Base-by-base conservation (phyloP, 2,329 filamentous ascomycete species). In the Penicillium nordicum region DNA sequence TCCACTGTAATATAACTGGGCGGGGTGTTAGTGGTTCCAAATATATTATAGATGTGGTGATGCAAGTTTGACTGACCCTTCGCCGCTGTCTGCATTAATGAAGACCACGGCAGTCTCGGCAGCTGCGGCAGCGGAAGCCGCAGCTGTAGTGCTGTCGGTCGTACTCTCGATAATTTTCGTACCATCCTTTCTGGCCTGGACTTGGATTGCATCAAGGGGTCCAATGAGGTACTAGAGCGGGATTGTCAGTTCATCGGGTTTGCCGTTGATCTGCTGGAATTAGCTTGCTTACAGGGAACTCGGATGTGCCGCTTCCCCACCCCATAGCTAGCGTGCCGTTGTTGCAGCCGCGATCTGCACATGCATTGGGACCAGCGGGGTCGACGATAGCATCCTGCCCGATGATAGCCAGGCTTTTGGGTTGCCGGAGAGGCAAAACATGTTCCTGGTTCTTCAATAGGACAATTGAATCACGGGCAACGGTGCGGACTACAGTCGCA, bases 271-370 rank as follows among this genome's bases (percentile, higher is more conserved):
- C 9, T 25, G 1, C 23, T 16, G 7, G 6, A 2, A 27, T 11
- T 34, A n/a, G 9, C 16, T 16, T 18, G 55, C 57, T 32, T 56
- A 68, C 64, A 0, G 88, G 86, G 75, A 88, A 92, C 54, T 89
- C 82, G 5, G 86, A 79, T 0, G 85, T 87, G 46, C 89, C 89
- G 4, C 85, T 88, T 1, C 89, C 89, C 89, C 89, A 92, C 12
- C 83, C 84, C 82, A 90, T 88, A 36, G 82, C 88, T 2, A 90
- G 77, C 0, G 85, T 86, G 5, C 85, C 87, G 54, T 82, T 82
- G 66, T 88, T 84, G 70, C 86, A 88, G 43, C 82, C 84, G 63
- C 85, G 82, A 63, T 89, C 85, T 0, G 70, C 69, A 63, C 87
- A 90, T 18, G 60, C 58, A 54, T 83, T 82, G 1, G 80, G 75